Base-by-base conservation (phyloP, 768 basidiomycete genomes). In the Suillus clintonianus region DNA sequence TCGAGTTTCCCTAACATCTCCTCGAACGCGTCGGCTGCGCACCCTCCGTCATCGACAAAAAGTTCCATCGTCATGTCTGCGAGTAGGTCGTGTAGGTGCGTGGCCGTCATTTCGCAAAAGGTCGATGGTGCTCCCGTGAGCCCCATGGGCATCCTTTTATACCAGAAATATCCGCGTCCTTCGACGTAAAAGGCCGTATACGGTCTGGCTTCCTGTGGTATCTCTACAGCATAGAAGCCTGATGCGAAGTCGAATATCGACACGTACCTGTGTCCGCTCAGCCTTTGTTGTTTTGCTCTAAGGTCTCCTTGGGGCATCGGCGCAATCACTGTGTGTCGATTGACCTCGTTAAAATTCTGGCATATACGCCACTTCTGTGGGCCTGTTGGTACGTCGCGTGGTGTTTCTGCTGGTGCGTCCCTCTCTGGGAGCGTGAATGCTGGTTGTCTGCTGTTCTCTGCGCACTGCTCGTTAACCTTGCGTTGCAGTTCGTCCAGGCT, bases 31-130 rank as follows among this genome's bases (percentile, higher is more conserved):
- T 81, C 73, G 0, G 67, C 75, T 17, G 74, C 74, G 10, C 71
- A 48, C 0, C 73, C 77, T 0, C 78, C 74, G 60, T 83, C 78
- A 53, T 83, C 80, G 1, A 83, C 78, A 24, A 81, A 81, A 5
- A 77, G 62, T 54, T 80, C 77, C 19, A 79, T 39, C 0, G 64
- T 53, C 1, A 58, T 45, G 2, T 67, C 58, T 0, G 70, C 69
- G 1, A 78, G 50, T 4, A 78, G 43, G 55, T 77, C 77, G 1
- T 71, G 62, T 4, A 79, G 53, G 1, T 60, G 22, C 0, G 48
- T 17, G 1, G 76, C 75, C 0, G 70, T 74, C 67, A 77, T 67
- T 6, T 76, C 27, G 1, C 66, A 70, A 60, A 80, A 81, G 5
- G 70, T 72, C 0, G 78, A 70, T 10, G 80, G 81, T 0, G 78